Conservation (phyloP, 75 land plant genomes). For the Cryptomeria japonica region DNA sequence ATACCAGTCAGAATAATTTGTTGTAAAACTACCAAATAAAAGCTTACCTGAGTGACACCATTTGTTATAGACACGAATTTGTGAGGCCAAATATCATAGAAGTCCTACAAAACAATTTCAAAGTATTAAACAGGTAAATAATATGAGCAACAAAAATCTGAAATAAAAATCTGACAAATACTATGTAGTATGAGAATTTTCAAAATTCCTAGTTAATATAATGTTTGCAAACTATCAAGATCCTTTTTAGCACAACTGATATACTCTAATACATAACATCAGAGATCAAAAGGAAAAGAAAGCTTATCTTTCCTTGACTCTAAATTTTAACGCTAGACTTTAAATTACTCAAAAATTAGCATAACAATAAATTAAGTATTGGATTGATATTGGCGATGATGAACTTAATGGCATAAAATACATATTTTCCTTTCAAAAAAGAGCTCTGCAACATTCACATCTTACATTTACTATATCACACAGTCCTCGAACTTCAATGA, state of each 20-base stretch:
- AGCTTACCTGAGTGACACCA: conserved; percentile 74
- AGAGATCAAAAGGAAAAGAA: neutral
- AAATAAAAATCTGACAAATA: neutral
- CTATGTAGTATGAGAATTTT: neutral
- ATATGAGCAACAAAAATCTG: neutral
- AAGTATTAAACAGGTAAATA: conserved; percentile 1
- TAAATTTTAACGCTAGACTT: neutral
- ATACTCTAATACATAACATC: neutral
- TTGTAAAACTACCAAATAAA: neutral
- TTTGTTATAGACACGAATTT: conserved; percentile 73
- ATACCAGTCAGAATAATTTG: neutral
- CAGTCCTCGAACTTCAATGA: neutral
- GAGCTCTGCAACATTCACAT: neutral
- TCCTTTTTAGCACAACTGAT: neutral
- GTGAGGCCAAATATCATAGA: conserved; percentile 71
- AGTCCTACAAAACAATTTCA: conserved; percentile 46
- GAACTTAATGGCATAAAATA: neutral
- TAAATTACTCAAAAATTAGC: neutral
- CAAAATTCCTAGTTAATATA: neutral
- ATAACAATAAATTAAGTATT: neutral
- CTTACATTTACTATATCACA: neutral
- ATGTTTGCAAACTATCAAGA: neutral
- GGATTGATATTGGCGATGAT: neutral
- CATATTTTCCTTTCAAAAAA: neutral
- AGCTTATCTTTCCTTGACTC: neutral